Evolutionary conservation across 1,139 yeast species (phyloP), one percentile per base, ranked within the genome.

Genomic region (Saccharomyces hybrid): DNA sequence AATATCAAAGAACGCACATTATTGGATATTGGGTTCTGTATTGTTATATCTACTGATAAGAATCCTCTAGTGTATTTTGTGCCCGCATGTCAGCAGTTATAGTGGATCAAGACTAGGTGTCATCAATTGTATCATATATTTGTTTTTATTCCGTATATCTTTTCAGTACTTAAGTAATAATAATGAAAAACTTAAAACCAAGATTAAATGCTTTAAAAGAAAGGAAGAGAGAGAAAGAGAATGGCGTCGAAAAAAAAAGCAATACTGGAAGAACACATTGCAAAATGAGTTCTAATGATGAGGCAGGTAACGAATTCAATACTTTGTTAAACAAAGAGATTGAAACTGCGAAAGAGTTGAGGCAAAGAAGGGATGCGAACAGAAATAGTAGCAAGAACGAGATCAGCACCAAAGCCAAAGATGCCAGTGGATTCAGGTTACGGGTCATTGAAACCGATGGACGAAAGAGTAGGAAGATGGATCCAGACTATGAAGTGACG

Each of bases 401-500:
- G n/a, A 53, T 54, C 13, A 55, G 58, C 13, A 54, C 58, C 7
- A 61, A 62, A 49, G 51, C 64, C 16, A 59, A 68, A n/a, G 71
- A 69, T 51, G 54, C 57, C 23, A 56, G 59, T 25, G 71, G 72
- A 2, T 69, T 68, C 52, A 66, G 64, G 56, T 48, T 66, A 2
- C 60, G 67, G 47, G 51, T 57, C 5, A 64, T 57, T 56, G 69
- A 61, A 55, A 66, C 59, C 23, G 61, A 52, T 56, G 64, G 56
- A 49, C 58, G 55, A 51, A 64, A 57, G 51, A 59, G 47, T 27
- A 65, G 63, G 50, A 67, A 65, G 52, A 61, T 60, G 23, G 71
- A 69, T 48, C 76, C 74, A 7, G 71, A 64, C 0, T 59, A 63
- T 16, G 66, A 65, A 4, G 66, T 69, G 5, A 54, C 51, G 2